phyloP scores from a whole-genome alignment of 2,329 filamentous ascomycete species.

The Clonostachys rosea region DNA sequence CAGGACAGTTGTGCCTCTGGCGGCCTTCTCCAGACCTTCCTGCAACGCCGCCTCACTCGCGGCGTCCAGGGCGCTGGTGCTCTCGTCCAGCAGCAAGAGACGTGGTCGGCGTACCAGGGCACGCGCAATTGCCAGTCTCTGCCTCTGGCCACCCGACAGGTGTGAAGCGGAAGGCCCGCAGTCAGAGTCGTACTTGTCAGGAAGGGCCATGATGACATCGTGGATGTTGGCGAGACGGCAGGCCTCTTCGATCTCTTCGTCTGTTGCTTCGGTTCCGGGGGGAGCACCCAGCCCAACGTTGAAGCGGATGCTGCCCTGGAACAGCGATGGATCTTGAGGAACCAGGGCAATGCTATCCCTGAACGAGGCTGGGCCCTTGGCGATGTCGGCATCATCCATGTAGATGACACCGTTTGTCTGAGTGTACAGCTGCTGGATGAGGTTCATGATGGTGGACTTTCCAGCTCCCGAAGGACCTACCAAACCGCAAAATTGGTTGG shows the following conservation, averaged over 20 bases:
- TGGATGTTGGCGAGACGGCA: constrained; percentile 62
- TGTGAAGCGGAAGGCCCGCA: constrained; percentile 59
- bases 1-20: constrained; percentile 31
- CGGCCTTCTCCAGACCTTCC: constrained; percentile 46
- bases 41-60: constrained; percentile 55
- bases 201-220: constrained; percentile 48
- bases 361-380: constrained; percentile 20
- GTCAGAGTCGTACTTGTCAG: constrained; percentile 51
- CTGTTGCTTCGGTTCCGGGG: constrained; percentile 43
- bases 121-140: constrained; percentile 65
- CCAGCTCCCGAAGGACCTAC: constrained; percentile 41
- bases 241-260: constrained; percentile 55
- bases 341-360: constrained; percentile 42
- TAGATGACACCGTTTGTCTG: constrained; percentile 42
- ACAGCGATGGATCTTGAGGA: constrained; percentile 43
- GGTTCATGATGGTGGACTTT: constrained; percentile 39
- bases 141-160: constrained; percentile 66
- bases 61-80: constrained; percentile 63
- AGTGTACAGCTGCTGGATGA: constrained; percentile 49
- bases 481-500: constrained; percentile 50
- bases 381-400: constrained; percentile 41
- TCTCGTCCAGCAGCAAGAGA: constrained; percentile 66
- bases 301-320: constrained; percentile 41
- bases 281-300: constrained; percentile 43
- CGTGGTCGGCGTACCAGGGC: constrained; percentile 60